Evolutionary conservation across 2,329 filamentous ascomycete species (phyloP).

Genomic region (Penicillium sp.): DNA sequence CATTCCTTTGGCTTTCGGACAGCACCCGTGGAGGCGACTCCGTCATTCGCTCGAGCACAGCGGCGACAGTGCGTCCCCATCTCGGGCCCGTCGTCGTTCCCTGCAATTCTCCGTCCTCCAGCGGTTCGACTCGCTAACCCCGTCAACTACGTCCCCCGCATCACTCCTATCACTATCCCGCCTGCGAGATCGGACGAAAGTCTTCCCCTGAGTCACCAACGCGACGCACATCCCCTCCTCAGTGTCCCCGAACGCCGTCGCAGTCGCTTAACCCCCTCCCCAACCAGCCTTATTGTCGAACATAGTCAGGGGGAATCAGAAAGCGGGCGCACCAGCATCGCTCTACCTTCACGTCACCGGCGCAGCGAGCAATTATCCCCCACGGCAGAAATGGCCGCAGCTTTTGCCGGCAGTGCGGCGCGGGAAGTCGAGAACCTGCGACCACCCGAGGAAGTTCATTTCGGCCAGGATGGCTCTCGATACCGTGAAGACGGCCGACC

Average conservation of each 20-base stretch:
- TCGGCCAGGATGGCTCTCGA: constrained; percentile 25
- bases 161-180: constrained; percentile 48
- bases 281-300: constrained; percentile 50
- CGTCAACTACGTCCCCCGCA: constrained; percentile 60
- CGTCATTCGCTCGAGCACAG: constrained; percentile 19
- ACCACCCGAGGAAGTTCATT: constrained; percentile 31
- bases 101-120: constrained; percentile 35
- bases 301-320: constrained; percentile 48
- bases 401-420: constrained; percentile 25
- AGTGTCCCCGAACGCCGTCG: constrained; percentile 58
- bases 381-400: constrained; percentile 26
- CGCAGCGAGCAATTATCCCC: constrained; percentile 30
- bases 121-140: constrained; percentile 61
- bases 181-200: constrained; percentile 37
- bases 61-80: constrained; percentile 26
- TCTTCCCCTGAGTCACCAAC: constrained; percentile 34
- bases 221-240: constrained; percentile 57
- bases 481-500: constrained; percentile 28
- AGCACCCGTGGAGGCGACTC: constrained; percentile 17
- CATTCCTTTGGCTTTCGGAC: constrained; percentile 2
- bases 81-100: constrained; percentile 24
- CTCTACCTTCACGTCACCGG: constrained; percentile 47
- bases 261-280: constrained; percentile 51
- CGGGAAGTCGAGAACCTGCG: constrained; percentile 29
- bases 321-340: constrained; percentile 54